A percentile compares a stretch with the other conserved stretches of the same genome.
Evolutionary conservation across 23 red algal species (phyloP).

Genomic region (Agarophyton chilense): DNA sequence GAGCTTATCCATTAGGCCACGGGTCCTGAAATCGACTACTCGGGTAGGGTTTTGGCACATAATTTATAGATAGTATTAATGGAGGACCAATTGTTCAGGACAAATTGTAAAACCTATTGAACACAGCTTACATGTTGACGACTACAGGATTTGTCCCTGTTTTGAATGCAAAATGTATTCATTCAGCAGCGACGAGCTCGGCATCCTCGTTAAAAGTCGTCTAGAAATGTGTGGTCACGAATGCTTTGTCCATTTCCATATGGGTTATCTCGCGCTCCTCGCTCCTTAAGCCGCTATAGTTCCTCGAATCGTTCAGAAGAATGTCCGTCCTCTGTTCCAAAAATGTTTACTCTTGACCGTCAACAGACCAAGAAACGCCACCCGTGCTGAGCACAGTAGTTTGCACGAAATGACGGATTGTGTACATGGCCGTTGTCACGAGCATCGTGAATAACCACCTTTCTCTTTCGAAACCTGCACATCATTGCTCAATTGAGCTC

Average conservation of each 20-base stretch:
- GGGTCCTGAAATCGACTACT: conserved; percentile 45
- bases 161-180: background rate
- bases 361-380: no score
- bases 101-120: background rate
- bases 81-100: no score
- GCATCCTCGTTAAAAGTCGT: background rate
- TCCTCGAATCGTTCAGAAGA: background rate
- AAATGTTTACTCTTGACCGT: background rate
- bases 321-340: background rate
- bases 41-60: background rate
- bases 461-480: no score
- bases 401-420: no score
- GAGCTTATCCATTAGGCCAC: conserved; percentile 91
- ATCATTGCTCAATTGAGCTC: background rate
- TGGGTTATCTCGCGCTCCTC: background rate
- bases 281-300: background rate
- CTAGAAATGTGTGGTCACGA: background rate
- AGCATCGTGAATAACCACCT: no score
- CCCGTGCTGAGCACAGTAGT: no score
- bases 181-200: background rate
- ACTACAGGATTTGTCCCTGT: background rate
- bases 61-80: background rate
- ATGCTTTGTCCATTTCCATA: background rate
- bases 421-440: no score
- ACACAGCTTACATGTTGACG: background rate